phyloP scores from a whole-genome alignment of 2,329 filamentous ascomycete species.

The Drechslera avenae region DNA sequence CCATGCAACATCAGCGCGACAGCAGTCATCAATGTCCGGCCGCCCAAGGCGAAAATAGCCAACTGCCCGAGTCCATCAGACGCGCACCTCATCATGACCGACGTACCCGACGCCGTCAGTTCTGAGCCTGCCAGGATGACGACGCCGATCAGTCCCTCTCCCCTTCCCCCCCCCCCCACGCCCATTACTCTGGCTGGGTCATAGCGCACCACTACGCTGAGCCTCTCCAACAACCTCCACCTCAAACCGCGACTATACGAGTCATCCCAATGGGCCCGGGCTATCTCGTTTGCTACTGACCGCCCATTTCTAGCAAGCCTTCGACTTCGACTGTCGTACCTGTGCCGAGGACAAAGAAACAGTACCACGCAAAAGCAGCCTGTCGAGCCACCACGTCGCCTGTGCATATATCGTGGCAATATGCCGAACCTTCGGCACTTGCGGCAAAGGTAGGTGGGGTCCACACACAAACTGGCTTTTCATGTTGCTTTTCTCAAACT shows the following conservation, averaged over 20 bases:
- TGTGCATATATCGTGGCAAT: constrained; percentile 10
- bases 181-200: constrained; percentile 27
- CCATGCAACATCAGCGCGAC: constrained; percentile 31
- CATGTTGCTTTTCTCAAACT: constrained; percentile 32
- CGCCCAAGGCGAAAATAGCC: constrained; percentile 10
- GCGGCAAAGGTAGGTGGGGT: constrained; percentile 15
- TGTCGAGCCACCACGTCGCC: background rate
- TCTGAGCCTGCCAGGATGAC: constrained; percentile 12
- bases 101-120: too few relatives aligned
- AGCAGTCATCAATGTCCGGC: constrained; percentile 20
- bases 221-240: constrained; percentile 19
- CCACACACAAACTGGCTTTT: constrained; percentile 30
- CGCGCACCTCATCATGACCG: constrained; percentile 17
- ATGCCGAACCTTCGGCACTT: constrained; percentile 33
- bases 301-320: constrained; percentile 1
- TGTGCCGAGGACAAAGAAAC: background rate
- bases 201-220: constrained; percentile 23
- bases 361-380: background rate
- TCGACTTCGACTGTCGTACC: constrained; percentile 3
- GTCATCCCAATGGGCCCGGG: background rate
- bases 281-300: background rate
- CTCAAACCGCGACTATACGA: background rate
- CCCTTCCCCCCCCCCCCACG: constrained; percentile 41
- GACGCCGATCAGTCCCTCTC: constrained; percentile 18
- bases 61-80: background rate